Evolutionary conservation across 1,284 basidiomycete genomes (phyloP).

Genomic region (Fomitopsis pinicola): DNA sequence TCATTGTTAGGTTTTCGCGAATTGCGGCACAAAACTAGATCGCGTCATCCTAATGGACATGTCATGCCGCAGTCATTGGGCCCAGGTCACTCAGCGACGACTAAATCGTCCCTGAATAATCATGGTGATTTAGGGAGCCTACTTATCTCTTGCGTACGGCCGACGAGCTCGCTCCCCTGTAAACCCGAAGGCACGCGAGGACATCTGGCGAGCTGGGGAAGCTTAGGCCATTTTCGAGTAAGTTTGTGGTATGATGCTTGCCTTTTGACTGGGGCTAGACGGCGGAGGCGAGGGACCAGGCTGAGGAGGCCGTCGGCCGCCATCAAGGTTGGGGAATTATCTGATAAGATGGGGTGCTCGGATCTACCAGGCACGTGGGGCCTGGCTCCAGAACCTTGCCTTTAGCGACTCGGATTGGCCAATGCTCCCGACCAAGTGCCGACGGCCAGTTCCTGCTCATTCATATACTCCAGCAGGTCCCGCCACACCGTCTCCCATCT

Average conservation of each 20-base stretch:
- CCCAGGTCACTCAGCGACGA: no score
- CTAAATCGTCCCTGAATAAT: no score
- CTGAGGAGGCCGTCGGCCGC: background rate
- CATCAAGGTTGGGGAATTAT: background rate
- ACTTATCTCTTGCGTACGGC: no score
- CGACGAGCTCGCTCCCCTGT: no score
- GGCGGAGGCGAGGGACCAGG: background rate
- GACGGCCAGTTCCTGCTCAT: background rate
- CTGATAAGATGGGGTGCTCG: background rate
- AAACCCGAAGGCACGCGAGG: background rate
- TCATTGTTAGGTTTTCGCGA: no score
- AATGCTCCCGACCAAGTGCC: background rate
- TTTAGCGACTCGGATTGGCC: background rate
- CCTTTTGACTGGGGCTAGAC: no score
- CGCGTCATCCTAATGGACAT: no score
- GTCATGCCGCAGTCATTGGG: no score
- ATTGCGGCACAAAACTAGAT: no score
- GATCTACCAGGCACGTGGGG: background rate
- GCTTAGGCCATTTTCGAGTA: no score
- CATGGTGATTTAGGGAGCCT: no score
- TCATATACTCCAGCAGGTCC: background rate
- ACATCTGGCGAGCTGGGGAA: background rate
- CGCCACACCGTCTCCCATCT: background rate
- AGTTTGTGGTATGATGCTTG: no score
- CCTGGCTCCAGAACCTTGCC: background rate